Evolutionary conservation across 495 filamentous ascomycete species (phyloP).

Genomic region (Trichoderma gamsii): DNA sequence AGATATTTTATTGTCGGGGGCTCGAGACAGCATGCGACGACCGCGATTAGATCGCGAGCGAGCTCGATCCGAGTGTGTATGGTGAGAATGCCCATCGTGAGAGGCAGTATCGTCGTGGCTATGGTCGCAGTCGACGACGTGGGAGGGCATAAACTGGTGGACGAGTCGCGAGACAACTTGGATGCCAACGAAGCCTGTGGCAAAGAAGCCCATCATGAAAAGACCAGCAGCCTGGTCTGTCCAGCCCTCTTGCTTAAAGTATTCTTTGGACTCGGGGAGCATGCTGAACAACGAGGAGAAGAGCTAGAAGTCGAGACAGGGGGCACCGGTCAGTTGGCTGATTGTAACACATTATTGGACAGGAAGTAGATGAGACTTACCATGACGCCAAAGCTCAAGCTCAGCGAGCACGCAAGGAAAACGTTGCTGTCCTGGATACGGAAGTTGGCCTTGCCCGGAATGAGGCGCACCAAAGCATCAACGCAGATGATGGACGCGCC

Average conservation of each 20-base stretch:
- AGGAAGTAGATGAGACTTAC: constrained; percentile 40
- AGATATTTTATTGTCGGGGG: constrained; percentile 6
- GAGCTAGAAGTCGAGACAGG: constrained; percentile 48
- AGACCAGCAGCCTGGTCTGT: constrained; percentile 62
- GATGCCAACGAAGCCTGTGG: constrained; percentile 78
- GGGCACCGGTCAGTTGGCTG: constrained; percentile 20
- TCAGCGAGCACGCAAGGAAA: constrained; percentile 83
- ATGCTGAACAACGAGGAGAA: constrained; percentile 94
- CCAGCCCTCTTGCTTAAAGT: constrained; percentile 62
- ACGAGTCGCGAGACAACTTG: constrained; percentile 71
- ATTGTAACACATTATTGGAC: constrained; percentile 13
- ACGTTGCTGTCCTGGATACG: constrained; percentile 81
- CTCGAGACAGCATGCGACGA: constrained; percentile 23
- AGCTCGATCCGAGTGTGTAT: constrained; percentile 12
- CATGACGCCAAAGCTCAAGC: constrained; percentile 97
- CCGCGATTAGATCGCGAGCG: constrained; percentile 19
- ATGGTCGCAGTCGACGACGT: constrained; percentile 89
- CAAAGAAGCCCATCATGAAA: constrained; percentile 68
- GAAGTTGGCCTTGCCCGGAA: constrained; percentile 70
- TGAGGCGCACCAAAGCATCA: constrained; percentile 64
- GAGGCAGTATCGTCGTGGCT: constrained; percentile 51
- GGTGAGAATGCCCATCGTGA: constrained; percentile 20
- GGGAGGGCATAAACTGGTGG: constrained; percentile 82
- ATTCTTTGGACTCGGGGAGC: constrained; percentile 76
- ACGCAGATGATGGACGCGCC: constrained; percentile 83